Percentiles rank a stretch among this genome's conserved stretches.
Conservation (phyloP, 129 eudicot genomes). For the Logfia minima region DNA sequence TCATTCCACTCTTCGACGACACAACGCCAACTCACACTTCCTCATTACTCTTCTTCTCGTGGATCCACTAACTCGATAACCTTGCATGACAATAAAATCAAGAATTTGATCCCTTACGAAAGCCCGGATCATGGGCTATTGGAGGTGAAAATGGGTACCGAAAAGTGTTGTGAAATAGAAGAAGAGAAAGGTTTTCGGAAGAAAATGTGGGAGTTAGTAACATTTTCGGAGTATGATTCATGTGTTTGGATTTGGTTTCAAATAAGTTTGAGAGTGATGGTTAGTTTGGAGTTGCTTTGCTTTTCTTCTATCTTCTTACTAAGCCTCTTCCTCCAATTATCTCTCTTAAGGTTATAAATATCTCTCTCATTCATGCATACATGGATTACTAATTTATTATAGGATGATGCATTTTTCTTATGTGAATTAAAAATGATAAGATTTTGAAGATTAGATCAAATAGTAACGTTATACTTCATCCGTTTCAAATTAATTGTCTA, state of each 20-base stretch:
- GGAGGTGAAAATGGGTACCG: conserved; percentile 23
- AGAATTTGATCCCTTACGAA: conserved; percentile 20
- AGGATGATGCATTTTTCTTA: too few species aligned
- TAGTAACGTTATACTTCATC: too few species aligned
- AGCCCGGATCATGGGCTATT: conserved; percentile 23
- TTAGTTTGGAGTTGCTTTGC: conserved; percentile 62
- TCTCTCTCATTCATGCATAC: neutral
- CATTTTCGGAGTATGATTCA: conserved; percentile 54
- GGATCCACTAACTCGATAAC: conserved; percentile 54
- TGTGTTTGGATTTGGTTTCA: conserved; percentile 68
- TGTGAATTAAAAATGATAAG: too few species aligned
- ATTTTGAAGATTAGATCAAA: too few species aligned
- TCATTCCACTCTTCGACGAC: conserved; percentile 28
- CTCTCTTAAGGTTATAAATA: conserved; percentile 42
- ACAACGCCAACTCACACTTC: conserved; percentile 43
- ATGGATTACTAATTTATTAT: neutral
- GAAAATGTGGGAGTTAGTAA: conserved; percentile 47
- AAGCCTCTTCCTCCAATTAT: conserved; percentile 69
- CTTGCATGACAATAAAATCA: conserved; percentile 39
- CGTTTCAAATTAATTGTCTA: too few species aligned
- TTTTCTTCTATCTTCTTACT: conserved; percentile 68
- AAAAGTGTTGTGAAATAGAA: conserved; percentile 2
- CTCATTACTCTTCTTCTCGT: conserved; percentile 68
- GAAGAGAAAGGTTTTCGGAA: conserved; percentile 24
- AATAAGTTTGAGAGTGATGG: conserved; percentile 57